Conservation (phyloP, 192 early-diverging fungal species). For the Coemansia sp. region DNA sequence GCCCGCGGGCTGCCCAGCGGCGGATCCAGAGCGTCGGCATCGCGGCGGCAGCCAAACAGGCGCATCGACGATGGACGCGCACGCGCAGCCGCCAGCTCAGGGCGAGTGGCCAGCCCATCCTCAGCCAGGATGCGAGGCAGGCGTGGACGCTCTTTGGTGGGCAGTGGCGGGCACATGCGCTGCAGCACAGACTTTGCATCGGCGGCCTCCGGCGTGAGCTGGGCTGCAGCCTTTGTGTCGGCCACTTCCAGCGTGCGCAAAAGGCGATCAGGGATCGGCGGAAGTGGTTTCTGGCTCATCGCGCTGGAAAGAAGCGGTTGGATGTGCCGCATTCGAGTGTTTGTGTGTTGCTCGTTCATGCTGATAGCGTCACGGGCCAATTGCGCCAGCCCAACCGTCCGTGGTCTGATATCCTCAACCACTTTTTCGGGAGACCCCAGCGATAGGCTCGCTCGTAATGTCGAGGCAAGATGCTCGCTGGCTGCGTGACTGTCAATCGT, state of each 20-base stretch:
- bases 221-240: conserved; percentile 10
- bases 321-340: conserved; percentile 7
- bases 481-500: neutral
- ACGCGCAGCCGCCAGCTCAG: conserved; percentile 20
- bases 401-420: neutral
- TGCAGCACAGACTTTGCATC: conserved; percentile 10
- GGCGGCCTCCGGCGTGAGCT: conserved; percentile 22
- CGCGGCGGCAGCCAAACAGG: conserved; percentile 26
- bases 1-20: conserved; percentile 8
- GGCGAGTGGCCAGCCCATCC: conserved; percentile 23
- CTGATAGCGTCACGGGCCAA: conserved; percentile 31
- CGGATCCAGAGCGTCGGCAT: conserved; percentile 4
- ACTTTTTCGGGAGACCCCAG: neutral
- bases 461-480: neutral
- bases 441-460: neutral
- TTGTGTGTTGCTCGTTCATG: conserved; percentile 7
- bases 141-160: conserved; percentile 30
- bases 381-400: conserved; percentile 33
- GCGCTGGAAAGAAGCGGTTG: conserved; percentile 1
- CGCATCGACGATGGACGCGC: conserved; percentile 37
- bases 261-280: conserved; percentile 39
- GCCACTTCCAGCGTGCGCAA: conserved; percentile 32
- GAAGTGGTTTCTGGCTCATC: conserved; percentile 22
- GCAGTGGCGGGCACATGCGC: conserved; percentile 31
- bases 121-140: conserved; percentile 29